Conservation (phyloP, 2,329 filamentous ascomycete genomes). For the Diplodia intermedia region DNA sequence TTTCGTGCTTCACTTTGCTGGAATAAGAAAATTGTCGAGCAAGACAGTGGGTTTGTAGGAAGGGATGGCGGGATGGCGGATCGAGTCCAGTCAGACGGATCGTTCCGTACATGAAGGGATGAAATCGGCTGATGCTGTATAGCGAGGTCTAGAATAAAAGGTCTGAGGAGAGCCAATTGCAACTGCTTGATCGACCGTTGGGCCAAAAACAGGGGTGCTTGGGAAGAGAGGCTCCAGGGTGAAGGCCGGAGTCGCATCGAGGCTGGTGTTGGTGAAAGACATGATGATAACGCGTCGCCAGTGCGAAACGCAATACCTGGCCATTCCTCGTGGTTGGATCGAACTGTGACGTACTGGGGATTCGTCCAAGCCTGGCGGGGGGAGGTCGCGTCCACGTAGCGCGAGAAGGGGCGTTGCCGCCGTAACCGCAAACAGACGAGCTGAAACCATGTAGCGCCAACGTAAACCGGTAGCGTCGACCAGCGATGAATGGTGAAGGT, state of each 20-base stretch:
- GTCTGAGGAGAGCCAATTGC: neutral
- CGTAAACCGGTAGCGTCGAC: neutral
- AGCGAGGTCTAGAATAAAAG: neutral
- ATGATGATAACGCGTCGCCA: neutral
- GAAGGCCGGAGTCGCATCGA: neutral
- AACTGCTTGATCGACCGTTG: neutral
- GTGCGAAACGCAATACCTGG: too few species aligned
- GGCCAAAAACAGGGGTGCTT: neutral
- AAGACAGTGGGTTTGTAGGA: neutral
- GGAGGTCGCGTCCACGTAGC: neutral
- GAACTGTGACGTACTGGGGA: neutral
- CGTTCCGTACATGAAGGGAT: neutral
- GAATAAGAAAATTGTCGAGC: neutral
- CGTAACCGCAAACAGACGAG: neutral
- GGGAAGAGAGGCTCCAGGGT: neutral
- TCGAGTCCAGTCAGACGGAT: neutral
- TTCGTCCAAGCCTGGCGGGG: neutral
- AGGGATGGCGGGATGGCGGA: neutral
- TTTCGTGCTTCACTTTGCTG: neutral
- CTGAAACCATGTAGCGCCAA: neutral
- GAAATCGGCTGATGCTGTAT: neutral
- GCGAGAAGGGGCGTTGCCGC: neutral
- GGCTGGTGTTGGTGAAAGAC: neutral
- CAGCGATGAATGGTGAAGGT: neutral
- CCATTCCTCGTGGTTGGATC: neutral